Percentiles rank a stretch among this genome's conserved stretches.
phyloP scores from a whole-genome alignment of 2,329 filamentous ascomycete species.

The Colletotrichum tofieldiae region DNA sequence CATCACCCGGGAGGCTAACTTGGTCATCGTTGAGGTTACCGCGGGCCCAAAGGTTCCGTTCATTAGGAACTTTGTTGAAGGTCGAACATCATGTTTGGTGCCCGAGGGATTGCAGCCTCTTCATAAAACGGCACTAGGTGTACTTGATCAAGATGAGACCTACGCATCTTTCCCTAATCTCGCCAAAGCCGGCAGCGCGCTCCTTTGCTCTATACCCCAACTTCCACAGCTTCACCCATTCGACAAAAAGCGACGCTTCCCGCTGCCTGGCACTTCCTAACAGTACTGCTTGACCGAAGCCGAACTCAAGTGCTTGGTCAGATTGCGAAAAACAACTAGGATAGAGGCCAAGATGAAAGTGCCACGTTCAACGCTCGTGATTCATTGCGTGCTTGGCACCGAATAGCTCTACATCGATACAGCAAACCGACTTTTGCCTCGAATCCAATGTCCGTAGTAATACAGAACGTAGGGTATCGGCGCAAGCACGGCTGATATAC shows the following conservation, averaged over 20 bases:
- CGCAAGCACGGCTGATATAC: slow-evolving; percentile 48
- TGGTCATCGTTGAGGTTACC: no score
- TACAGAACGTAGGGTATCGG: slow-evolving; percentile 51
- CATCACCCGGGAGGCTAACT: no score
- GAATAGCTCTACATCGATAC: slow-evolving; percentile 8
- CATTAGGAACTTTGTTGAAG: neutral
- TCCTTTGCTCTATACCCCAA: neutral
- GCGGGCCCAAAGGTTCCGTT: no score
- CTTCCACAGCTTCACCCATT: neutral
- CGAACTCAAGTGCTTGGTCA: no score
- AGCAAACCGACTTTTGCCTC: slow-evolving; percentile 31
- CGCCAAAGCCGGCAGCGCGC: neutral
- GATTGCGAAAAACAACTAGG: neutral
- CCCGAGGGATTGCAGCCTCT: neutral
- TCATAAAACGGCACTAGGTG: neutral
- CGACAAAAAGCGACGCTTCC: neutral
- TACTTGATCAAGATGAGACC: neutral
- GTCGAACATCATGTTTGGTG: neutral
- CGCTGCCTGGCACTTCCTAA: no score
- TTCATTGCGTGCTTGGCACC: no score
- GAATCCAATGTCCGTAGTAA: slow-evolving; percentile 44
- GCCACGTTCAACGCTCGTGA: neutral
- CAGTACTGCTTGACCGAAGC: no score
- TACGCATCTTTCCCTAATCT: neutral
- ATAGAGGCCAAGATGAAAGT: no score